Base-by-base conservation (phyloP, 257 asterid genomes). In the Phtheirospermum japonicum region DNA sequence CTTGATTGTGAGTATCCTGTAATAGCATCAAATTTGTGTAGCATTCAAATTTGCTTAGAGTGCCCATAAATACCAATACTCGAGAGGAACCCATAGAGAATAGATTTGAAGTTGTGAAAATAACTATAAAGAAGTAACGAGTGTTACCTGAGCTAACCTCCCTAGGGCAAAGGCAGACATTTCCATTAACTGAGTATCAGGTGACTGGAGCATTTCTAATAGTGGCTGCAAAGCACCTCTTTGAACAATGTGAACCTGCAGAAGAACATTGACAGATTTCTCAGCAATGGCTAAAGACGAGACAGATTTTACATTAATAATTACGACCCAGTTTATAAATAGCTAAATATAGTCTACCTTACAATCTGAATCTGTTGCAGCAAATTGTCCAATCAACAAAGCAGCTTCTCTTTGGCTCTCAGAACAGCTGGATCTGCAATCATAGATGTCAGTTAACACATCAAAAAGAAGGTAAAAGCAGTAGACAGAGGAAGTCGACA, bases 401-500 rank as follows among this genome's bases (percentile, higher is more conserved):
- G 95, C 95, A 77, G 95, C 87, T 76, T 86, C 95, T 61, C 95
- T 78, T 73, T 82, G 87, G 81, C 91, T 86, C 71, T 86, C 95
- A 9, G 87, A 76, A 73, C 91, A 83, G 66, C 80, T 72, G 30
- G 91, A 86, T 64, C 95, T 86, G 81, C 54, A 40, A 69, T 20
- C 36, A 20, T 8, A 53, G 43, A 67, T 40, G 50, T 11, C 37
- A 57, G 42, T 55, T 34, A 11, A 66, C 52, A 50, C 61, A 23
- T 63, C 54, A 58, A 51, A 39, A 13, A 72, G 73, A 61, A 48
- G 39, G 53, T 53, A 46, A 61, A 55, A 56, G 17, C 17, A 59
- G 58, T 26, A 63, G 54, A 6, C 6, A 11, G 26, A 13, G 28
- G 48, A 11, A 17, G 32, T 31, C 10, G 45, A 5, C 48, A 32